Base-by-base conservation (phyloP, 192 early-diverging fungal species). In the Coemansia sp. region DNA sequence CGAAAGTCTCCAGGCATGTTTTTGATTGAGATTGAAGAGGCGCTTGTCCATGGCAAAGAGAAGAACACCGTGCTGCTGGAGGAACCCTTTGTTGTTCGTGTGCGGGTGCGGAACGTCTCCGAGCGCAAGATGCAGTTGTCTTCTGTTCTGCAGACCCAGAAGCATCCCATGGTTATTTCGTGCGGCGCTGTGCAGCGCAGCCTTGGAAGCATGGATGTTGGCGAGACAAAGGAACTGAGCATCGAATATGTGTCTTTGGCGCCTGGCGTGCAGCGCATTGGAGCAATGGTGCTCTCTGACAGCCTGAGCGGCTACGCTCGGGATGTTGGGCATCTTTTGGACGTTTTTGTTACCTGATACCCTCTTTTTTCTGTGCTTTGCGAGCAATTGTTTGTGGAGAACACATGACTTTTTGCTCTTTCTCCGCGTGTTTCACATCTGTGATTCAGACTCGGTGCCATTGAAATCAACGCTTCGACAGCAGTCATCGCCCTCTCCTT, bases 261-360 rank as follows among this genome's bases (percentile, higher is more conserved):
- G 44, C 80, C 91, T 20, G 96, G 96, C 16, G 79, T 96, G 50
- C 95, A 96, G 72, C 90, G 90, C 64, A 78, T 98, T 69, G 89
- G 90, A 14, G 94, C 94, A 4, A 77, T 97, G 65, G 86, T 78
- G 54, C 69, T 98, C 2, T 66, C 69, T 6, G 95, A 98, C 74
- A 68, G 84, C 45, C 66, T 88, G 7, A 86, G 87, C 43, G 92
- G 93, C 5, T 86, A 89, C 72, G 86, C 85, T n/a, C 87, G 87
- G 62, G 93, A 95, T 20, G 70, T 95, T 22, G 93, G 90, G 66
- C 85, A 90, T 72, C 67, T 95, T n/a, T 88, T 89, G 11, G 90
- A 94, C 42, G 84, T 89, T 46, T 85, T 90, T 69, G 90, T 94
- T 10, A 48, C 39, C 13, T 57, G 48, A 40, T 67, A 16, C 51